Percentiles rank a stretch among this genome's conserved stretches.
These are phyloP conservation scores for Arthrobotrys megalospora DNA, from an alignment of 2,329 filamentous ascomycete genomes.

Conservation along the genomic window DNA sequence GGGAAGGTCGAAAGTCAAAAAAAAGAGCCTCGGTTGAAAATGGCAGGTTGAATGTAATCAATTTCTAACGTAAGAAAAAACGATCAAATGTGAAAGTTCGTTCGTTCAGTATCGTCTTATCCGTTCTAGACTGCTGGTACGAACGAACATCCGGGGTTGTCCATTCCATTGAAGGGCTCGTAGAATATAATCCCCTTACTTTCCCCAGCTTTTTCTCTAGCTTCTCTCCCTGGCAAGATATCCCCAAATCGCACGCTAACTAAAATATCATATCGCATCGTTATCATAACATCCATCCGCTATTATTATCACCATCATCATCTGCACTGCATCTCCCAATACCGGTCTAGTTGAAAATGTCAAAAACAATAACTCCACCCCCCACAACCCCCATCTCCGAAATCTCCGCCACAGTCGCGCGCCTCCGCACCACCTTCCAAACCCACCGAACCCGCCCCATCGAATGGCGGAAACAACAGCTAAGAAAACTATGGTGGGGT, in stretches of 20 bases:
- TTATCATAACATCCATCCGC: background rate
- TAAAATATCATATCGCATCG: background rate
- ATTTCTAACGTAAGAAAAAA: background rate
- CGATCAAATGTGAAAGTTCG: too few relatives aligned
- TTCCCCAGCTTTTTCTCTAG: background rate
- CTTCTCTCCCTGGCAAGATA: background rate
- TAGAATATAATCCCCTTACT: background rate
- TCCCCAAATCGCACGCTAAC: background rate
- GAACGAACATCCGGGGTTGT: too few relatives aligned
- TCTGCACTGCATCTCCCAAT: background rate
- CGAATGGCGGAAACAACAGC: conserved; percentile 85
- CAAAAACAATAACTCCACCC: conserved; percentile 44
- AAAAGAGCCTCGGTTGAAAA: conserved; percentile 57
- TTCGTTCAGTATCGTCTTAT: background rate
- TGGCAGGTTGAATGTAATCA: conserved; percentile 29
- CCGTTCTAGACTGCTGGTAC: background rate
- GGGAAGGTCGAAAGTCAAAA: background rate
- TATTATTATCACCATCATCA: background rate
- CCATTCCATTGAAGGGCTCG: too few relatives aligned
- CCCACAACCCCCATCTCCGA: conserved; percentile 74
- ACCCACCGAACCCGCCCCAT: conserved; percentile 86
- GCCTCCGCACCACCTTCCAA: conserved; percentile 78
- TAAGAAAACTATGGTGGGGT: conserved; percentile 96
- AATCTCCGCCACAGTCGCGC: conserved; percentile 76
- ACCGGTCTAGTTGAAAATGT: conserved; percentile 5